phyloP scores from a whole-genome alignment of 805 yeast genomes.

The Pichia eremophila region DNA sequence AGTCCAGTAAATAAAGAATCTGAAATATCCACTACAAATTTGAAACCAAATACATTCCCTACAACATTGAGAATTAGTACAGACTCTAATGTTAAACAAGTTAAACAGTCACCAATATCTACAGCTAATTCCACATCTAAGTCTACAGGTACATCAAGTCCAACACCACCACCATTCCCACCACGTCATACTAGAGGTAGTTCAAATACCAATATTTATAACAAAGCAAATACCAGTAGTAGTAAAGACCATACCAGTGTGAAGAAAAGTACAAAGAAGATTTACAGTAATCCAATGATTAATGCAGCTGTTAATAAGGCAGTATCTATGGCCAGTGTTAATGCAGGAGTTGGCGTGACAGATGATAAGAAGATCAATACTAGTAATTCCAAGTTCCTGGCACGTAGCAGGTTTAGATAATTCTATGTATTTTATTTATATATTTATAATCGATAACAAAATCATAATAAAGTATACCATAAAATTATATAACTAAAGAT shows the following conservation, averaged over 20 bases:
- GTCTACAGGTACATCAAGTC: too few species aligned
- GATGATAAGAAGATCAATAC: slow-evolving; percentile 32
- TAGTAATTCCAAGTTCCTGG: slow-evolving; percentile 52
- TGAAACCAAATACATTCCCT: neutral
- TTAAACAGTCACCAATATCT: neutral
- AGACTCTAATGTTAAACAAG: slow-evolving; percentile 1
- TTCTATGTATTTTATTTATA: too few species aligned
- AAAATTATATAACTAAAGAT: too few species aligned
- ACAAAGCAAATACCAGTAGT: too few species aligned
- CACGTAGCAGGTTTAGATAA: slow-evolving; percentile 43
- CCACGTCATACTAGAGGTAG: neutral
- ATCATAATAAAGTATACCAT: too few species aligned
- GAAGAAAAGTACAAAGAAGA: neutral
- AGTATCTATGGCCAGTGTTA: slow-evolving; percentile 14
- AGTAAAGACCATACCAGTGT: too few species aligned
- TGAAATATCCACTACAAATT: neutral
- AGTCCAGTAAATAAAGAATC: neutral
- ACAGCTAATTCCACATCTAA: too few species aligned
- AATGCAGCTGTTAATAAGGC: slow-evolving; percentile 29
- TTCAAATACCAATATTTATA: neutral
- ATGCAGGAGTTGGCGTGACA: slow-evolving; percentile 9
- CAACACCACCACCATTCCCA: neutral
- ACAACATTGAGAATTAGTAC: slow-evolving; percentile 6
- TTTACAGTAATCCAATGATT: slow-evolving; percentile 23
- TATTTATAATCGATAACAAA: too few species aligned